Percentiles rank a stretch among this genome's conserved stretches.
phyloP scores from a whole-genome alignment of 306 rosid genomes.

The Ormosia emarginata region DNA sequence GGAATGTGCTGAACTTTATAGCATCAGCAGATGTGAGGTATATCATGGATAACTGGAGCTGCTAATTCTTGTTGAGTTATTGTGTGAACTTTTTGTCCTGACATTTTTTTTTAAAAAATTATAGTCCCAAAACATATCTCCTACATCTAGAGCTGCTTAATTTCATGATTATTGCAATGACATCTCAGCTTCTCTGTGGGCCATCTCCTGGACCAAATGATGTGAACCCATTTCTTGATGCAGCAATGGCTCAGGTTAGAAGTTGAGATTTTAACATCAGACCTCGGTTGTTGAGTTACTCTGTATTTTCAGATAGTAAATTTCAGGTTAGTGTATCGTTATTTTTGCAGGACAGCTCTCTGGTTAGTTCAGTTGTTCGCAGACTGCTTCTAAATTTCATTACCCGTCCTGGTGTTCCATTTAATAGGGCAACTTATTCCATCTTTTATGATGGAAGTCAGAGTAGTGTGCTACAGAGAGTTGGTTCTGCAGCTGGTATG shows the following conservation, averaged over 20 bases:
- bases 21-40: constrained; percentile 89
- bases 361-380: constrained; percentile 64
- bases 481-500: constrained; percentile 97
- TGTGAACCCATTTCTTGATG: constrained; percentile 88
- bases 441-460: constrained; percentile 72
- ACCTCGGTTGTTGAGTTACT: constrained; percentile 18
- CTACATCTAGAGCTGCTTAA: constrained; percentile 92
- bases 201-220: constrained; percentile 86
- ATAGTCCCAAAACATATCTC: constrained; percentile 60
- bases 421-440: constrained; percentile 61
- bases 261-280: constrained; percentile 23
- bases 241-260: constrained; percentile 89
- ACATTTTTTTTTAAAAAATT: constrained; percentile 22
- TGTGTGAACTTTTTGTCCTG: constrained; percentile 29
- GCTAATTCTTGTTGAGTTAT: constrained; percentile 29
- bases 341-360: constrained; percentile 76
- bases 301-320: constrained; percentile 3
- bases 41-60: constrained; percentile 23
- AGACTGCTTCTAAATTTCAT: constrained; percentile 74
- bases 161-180: constrained; percentile 89
- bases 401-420: constrained; percentile 46
- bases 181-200: constrained; percentile 97
- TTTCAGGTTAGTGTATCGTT: constrained; percentile 25
- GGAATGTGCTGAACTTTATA: constrained; percentile 69
- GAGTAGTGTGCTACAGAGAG: constrained; percentile 88